A percentile compares a stretch with the other conserved stretches of the same genome.
Conservation (phyloP, 2,329 filamentous ascomycete species). For the Ophiosphaerella narmari region DNA sequence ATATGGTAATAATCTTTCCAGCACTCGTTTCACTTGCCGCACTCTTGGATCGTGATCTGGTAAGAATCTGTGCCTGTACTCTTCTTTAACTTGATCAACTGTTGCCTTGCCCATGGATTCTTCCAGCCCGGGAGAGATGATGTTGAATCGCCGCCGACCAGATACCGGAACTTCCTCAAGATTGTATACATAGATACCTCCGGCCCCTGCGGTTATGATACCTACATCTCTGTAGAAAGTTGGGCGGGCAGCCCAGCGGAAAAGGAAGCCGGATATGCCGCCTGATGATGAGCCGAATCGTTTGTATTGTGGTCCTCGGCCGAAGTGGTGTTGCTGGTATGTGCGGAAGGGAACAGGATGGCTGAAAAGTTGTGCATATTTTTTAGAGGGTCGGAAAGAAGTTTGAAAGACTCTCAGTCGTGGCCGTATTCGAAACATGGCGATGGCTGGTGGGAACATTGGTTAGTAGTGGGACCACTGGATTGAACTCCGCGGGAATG, state of each 20-base stretch:
- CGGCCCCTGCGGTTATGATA: slow-evolving; percentile 48
- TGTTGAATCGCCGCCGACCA: slow-evolving; percentile 74
- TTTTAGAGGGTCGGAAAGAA: slow-evolving; percentile 1
- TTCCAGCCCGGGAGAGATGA: slow-evolving; percentile 62
- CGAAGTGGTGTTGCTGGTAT: slow-evolving; percentile 32
- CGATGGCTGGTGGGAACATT: neutral
- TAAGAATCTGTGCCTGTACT: slow-evolving; percentile 61
- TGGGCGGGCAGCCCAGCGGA: slow-evolving; percentile 49
- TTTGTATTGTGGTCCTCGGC: slow-evolving; percentile 32
- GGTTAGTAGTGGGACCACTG: neutral
- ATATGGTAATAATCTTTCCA: slow-evolving; percentile 69
- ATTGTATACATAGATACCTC: slow-evolving; percentile 69
- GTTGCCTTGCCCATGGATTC: slow-evolving; percentile 58
- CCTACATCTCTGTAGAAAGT: slow-evolving; percentile 55
- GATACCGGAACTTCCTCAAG: slow-evolving; percentile 74
- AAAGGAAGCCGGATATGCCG: slow-evolving; percentile 29
- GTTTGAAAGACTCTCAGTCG: slow-evolving; percentile 7
- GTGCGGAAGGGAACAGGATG: slow-evolving; percentile 17
- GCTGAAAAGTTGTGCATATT: neutral
- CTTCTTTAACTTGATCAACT: slow-evolving; percentile 62
- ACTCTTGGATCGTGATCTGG: slow-evolving; percentile 63
- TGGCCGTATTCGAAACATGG: slow-evolving; percentile 25
- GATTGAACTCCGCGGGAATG: slow-evolving; percentile 19
- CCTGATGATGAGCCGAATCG: slow-evolving; percentile 29
- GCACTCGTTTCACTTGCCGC: slow-evolving; percentile 64